Conservation (phyloP, 306 rosid genomes). For the Fragaria ananassa region DNA sequence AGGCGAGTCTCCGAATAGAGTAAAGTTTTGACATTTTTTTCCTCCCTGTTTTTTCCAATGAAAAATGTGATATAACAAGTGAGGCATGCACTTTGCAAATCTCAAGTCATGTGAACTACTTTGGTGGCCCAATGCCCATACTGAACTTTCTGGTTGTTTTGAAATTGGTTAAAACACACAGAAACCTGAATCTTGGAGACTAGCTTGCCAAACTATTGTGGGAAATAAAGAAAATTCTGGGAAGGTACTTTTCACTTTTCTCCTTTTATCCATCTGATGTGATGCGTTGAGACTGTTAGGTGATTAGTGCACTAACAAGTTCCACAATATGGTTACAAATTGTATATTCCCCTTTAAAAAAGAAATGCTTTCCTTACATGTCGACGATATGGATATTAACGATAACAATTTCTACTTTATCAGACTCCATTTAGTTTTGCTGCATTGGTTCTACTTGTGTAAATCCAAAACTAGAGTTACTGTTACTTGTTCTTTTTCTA, state of each 20-base stretch:
- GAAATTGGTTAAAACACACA: conserved; percentile 28
- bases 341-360: neutral
- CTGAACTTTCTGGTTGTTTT: neutral
- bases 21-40: neutral
- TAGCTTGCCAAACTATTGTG: conserved; percentile 96
- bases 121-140: neutral
- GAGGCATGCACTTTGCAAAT: neutral
- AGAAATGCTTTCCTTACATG: neutral
- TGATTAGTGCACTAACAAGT: neutral
- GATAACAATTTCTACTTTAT: neutral
- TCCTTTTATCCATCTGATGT: neutral
- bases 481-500: neutral
- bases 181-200: conserved; percentile 95
- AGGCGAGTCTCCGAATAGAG: conserved; percentile 43
- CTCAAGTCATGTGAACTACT: neutral
- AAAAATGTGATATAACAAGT: neutral
- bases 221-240: conserved; percentile 88
- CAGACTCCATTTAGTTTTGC: neutral
- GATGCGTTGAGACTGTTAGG: neutral
- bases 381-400: neutral
- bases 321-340: neutral
- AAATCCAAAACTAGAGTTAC: neutral
- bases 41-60: neutral
- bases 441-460: neutral
- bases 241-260: conserved; percentile 57